These are phyloP conservation scores for Diaporthe sp. DNA, from an alignment of 2,329 filamentous ascomycete species.

Conservation along the genomic window DNA sequence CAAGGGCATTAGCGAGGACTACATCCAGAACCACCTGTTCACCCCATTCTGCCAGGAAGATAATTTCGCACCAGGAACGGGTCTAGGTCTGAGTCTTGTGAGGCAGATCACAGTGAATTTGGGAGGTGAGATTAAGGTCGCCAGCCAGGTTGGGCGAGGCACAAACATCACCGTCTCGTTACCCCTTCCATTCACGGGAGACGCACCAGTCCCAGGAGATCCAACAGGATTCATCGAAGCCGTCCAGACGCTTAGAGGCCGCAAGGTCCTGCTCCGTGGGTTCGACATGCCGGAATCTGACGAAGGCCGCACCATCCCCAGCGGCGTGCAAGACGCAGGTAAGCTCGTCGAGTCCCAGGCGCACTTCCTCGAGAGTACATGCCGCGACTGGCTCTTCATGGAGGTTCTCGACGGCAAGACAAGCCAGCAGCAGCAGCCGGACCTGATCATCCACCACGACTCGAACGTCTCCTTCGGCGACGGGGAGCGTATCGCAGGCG, in stretches of 20 bases:
- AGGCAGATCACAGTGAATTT: conserved; percentile 69
- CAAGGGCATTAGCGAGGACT: conserved; percentile 74
- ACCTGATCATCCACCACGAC: conserved; percentile 45
- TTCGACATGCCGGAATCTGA: conserved; percentile 30
- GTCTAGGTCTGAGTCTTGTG: conserved; percentile 76
- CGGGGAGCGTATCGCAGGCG: conserved; percentile 30
- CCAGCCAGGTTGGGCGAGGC: conserved; percentile 55
- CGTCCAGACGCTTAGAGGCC: conserved; percentile 46
- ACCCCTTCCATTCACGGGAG: conserved; percentile 43
- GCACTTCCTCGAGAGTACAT: conserved; percentile 45
- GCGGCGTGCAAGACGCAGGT: conserved; percentile 15
- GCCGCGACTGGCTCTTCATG: conserved; percentile 50
- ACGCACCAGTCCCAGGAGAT: conserved; percentile 27
- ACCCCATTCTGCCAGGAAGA: conserved; percentile 76
- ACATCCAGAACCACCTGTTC: conserved; percentile 70
- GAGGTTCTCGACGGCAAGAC: conserved; percentile 42
- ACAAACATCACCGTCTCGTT: conserved; percentile 49
- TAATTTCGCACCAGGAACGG: conserved; percentile 69
- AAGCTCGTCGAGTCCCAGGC: conserved; percentile 38
- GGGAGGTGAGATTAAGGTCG: conserved; percentile 71
- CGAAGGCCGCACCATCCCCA: background rate
- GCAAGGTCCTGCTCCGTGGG: conserved; percentile 47
- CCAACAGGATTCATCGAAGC: conserved; percentile 48
- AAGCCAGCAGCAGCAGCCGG: conserved; percentile 36
- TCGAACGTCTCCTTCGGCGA: conserved; percentile 29